Base-by-base conservation (phyloP, 2,329 filamentous ascomycete species). In the Xylariales sp. region DNA sequence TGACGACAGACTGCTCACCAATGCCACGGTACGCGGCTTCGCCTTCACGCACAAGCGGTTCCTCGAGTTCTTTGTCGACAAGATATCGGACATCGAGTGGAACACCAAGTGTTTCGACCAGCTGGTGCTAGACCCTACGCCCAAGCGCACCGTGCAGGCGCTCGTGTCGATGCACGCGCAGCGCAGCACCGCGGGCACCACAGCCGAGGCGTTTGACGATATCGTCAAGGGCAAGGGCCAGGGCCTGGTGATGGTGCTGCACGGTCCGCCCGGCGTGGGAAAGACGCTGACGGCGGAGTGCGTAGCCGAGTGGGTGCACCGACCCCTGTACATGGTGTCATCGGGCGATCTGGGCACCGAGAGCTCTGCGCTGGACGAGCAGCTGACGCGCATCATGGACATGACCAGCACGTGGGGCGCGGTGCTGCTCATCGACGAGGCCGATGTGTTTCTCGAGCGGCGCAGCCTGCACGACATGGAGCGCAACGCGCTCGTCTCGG, bases 211-310 rank as follows among this genome's bases (percentile, higher is more conserved):
- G 12, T 38, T 38, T 15, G 35, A 42, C 15, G 40, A 42, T 15
- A 35, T 42, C 6, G 29, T 42, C 15, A 38, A 38, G 21, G 46
- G 47, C 6, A 52, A 51, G 40, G 48, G 46, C 2, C 39, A 66
- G 33, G 67, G 67, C 4, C 55, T 72, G n/a, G 62, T 72, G 31
- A 60, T 68, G 29, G 57, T 72, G 1, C 56, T 73, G 6, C 65
- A 62, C 8, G 67, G 69, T 1, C 66, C 65, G 0, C 66, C 65
- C 0, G 69, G 69, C 4, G 69, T 66, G 0, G 69, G 69, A 16
- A 73, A 55, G 40, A 52, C 50, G 4, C 45, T 65, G 13, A 66
- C 61, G 2, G 63, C 59, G 12, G 36, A 38, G 14, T 54, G 57
- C 10, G 52, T 62, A 5, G 56, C 64, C 11, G 68, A 62, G 40